phyloP scores from a whole-genome alignment of 2,329 filamentous ascomycete genomes.

The Colletotrichum liriopes region DNA sequence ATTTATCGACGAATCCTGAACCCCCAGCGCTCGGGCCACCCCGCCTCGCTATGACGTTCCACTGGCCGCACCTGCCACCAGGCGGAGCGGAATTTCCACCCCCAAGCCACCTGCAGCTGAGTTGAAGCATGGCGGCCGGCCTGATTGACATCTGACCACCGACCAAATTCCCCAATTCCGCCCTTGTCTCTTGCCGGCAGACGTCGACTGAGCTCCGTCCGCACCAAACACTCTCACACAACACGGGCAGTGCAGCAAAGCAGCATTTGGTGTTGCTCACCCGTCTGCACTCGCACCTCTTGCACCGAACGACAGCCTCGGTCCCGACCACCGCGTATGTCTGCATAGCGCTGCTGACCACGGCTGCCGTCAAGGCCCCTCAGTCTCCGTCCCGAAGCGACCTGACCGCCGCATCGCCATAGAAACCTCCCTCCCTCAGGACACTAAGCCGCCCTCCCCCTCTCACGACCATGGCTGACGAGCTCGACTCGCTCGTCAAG shows the following conservation, averaged over 20 bases:
- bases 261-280: conserved; percentile 17
- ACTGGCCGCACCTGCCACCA: conserved; percentile 36
- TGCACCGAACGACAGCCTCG: neutral
- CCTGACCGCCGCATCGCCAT: conserved; percentile 25
- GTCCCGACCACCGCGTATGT: conserved; percentile 32
- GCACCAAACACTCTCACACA: neutral
- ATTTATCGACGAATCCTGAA: neutral
- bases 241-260: conserved; percentile 30
- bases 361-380: conserved; percentile 39
- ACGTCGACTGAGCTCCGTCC: conserved; percentile 27
- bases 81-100: conserved; percentile 36
- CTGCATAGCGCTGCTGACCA: conserved; percentile 32
- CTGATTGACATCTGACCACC: conserved; percentile 40
- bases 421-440: conserved; percentile 21
- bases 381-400: conserved; percentile 21
- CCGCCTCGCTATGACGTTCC: conserved; percentile 40
- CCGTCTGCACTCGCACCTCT: conserved; percentile 1
- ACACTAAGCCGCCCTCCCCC: conserved; percentile 5
- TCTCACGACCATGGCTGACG: conserved; percentile 69
- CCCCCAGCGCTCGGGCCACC: conserved; percentile 18
- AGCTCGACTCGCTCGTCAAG: conserved; percentile 92
- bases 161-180: conserved; percentile 28
- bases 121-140: conserved; percentile 18
- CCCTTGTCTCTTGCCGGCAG: conserved; percentile 34
- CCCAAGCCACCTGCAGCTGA: conserved; percentile 13